Evolutionary conservation across 1,284 basidiomycete species (phyloP).

Genomic region (Pulveroboletus sp.): DNA sequence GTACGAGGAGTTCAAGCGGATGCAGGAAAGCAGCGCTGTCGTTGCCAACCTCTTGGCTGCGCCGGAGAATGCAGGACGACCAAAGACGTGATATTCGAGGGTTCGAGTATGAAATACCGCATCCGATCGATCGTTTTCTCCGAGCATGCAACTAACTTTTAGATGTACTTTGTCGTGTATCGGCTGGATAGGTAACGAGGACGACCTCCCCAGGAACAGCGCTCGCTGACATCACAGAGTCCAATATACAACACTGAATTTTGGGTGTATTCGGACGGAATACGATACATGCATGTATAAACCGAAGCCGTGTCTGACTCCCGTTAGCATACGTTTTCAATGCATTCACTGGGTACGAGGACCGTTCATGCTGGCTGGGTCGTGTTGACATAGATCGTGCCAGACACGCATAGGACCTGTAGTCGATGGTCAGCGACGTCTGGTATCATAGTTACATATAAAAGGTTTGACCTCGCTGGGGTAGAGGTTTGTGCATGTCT

Average conservation of each 20-base stretch:
- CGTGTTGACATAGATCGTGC: slow-evolving; percentile 26
- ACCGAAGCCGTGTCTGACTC: background rate
- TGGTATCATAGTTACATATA: background rate
- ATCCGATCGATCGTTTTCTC: too few relatives aligned
- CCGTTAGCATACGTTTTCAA: too few relatives aligned
- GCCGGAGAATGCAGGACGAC: background rate
- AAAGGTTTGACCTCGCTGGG: slow-evolving; percentile 37
- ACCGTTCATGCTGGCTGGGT: slow-evolving; percentile 10
- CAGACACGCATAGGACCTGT: slow-evolving; percentile 32
- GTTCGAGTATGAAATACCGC: too few relatives aligned
- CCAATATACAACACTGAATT: background rate
- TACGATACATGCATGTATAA: background rate
- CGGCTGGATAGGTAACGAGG: too few relatives aligned
- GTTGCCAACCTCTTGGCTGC: background rate
- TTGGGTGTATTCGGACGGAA: background rate
- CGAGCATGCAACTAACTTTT: too few relatives aligned
- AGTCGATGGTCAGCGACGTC: slow-evolving; percentile 3
- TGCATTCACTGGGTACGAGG: background rate
- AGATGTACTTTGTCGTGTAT: too few relatives aligned
- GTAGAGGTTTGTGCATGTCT: slow-evolving; percentile 50
- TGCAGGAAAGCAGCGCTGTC: slow-evolving; percentile 31
- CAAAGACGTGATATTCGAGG: too few relatives aligned
- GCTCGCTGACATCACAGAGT: too few relatives aligned
- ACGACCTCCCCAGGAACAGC: too few relatives aligned
- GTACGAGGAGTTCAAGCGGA: slow-evolving; percentile 43